Evolutionary conservation across 495 filamentous ascomycete species (phyloP), one percentile per base, ranked within the genome.

Genomic region (Aspergillus nanangensis): DNA sequence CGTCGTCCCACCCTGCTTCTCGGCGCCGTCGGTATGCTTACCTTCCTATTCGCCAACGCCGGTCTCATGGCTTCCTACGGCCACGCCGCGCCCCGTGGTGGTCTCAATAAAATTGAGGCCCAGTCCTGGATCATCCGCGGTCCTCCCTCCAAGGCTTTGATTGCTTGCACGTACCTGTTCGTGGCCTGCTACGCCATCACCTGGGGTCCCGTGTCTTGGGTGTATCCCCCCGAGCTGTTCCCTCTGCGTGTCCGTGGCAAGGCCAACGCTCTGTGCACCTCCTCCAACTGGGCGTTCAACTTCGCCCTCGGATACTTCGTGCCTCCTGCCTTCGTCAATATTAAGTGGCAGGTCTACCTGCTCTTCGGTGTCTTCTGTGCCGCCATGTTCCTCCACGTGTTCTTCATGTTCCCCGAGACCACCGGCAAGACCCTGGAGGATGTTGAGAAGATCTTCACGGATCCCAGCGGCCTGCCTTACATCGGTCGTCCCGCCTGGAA

Each of bases 281-380:
- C 81, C 4, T 76, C 75, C 31, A 91, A 90, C 60, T 91, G 87
- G 87, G 66, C 80, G 37, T 89, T 80, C 77, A 91, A 90, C 56
- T 90, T 88, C 63, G 56, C 88, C 41, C 77, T 90, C 39, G 76
- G 78, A 1, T 84, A 87, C 70, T 81, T 87, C 52, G 84, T 84
- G 0, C 84, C 85, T 0, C 77, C 82, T 54, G 83, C 83, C 38
- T 79, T 77, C 11, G 55, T 63, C 0, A 75, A 71, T 11, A 88
- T 90, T 49, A 67, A 75, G 19, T 87, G 77, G 59, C 61, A 67
- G 10, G 87, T 84, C 62, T 84, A 84, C 22, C 85, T 83, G 50
- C 72, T 90, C 38, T 86, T 88, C 50, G 83, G 76, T 2, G 78
- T 60, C 1, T 84, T 79, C 60, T 81, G 78, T 62, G 53, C 83